A percentile compares a stretch with the other conserved stretches of the same genome.
These are phyloP conservation scores for Geotrichum citri-aurantii DNA, from an alignment of 1,139 yeast species.

Conservation along the genomic window DNA sequence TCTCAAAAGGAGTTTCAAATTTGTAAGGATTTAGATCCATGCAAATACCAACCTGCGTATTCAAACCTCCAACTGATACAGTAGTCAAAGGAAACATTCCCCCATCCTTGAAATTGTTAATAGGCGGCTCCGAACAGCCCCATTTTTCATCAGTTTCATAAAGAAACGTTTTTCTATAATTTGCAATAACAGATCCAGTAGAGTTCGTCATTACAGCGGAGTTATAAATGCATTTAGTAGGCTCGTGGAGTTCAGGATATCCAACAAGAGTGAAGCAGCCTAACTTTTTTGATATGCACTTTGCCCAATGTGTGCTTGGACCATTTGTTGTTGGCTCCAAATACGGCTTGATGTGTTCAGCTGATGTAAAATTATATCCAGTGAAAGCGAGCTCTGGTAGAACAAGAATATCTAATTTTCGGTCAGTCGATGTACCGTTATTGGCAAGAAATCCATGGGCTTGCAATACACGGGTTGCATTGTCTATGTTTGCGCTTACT, in stretches of 20 bases:
- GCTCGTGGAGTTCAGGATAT: conserved; percentile 55
- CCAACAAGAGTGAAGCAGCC: conserved; percentile 73
- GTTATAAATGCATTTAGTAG: conserved; percentile 48
- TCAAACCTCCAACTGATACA: background rate
- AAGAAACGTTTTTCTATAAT: conserved; percentile 72
- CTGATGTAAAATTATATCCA: conserved; percentile 65
- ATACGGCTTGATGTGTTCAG: conserved; percentile 53
- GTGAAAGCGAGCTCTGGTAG: conserved; percentile 83
- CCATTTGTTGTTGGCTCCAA: conserved; percentile 46
- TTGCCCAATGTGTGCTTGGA: conserved; percentile 53
- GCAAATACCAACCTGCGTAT: conserved; percentile 69
- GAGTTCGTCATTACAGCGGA: conserved; percentile 64
- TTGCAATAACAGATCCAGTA: conserved; percentile 52
- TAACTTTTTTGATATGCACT: conserved; percentile 44
- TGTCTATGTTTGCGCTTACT: conserved; percentile 48
- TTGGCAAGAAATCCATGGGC: conserved; percentile 10
- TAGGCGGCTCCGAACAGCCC: conserved; percentile 73
- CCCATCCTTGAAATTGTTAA: conserved; percentile 1
- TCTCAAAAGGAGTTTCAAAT: conserved; percentile 61
- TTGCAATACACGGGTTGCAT: conserved; percentile 43
- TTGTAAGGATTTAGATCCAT: conserved; percentile 91
- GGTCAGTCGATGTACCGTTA: conserved; percentile 31
- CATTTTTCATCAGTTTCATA: conserved; percentile 76
- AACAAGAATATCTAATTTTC: conserved; percentile 46
- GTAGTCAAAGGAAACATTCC: conserved; percentile 9